Evolutionary conservation across 2,329 filamentous ascomycete species (phyloP), one percentile per base, ranked within the genome.

Genomic region (Zalaria obscura): DNA sequence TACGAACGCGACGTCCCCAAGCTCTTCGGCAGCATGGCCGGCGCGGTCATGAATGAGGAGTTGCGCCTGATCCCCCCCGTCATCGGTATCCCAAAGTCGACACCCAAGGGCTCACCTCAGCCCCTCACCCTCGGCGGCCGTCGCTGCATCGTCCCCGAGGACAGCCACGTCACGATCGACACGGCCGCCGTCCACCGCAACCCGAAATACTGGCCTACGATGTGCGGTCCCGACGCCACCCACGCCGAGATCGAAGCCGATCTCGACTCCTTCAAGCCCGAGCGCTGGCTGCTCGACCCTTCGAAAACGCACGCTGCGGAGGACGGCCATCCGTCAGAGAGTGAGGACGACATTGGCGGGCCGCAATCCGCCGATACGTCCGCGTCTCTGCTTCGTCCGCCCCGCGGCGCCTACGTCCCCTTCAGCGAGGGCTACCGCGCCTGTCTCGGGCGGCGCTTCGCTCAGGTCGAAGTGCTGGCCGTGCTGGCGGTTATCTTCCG

Each of bases 31-130:
- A 76, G 78, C 45, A 79, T 84, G 69, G 63, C 80, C 6, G 84
- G 80, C 11, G 83, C 84, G 3, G 73, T 80, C 50, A 73, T 89
- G 69, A 83, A 86, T 54, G 84, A 91, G 64, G 78, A 80, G 32
- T 68, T 91, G 40, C 76, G 85, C 7, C 53, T 87, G 35, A 68
- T 85, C 45, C 82, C 83, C 2, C 76, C 84, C 0, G 79, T 85
- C 11, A 65, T 77, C 35, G 73, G 72, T 40, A 79, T 91, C 26
- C 83, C 83, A 27, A 91, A 91, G 61, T 71, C 67, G 9, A 68
- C 65, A 1, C 45, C 55, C 25, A 56, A 54, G 5, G 61, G 55
- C 28, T 53, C 49, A 31, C 62, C 66, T 40, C 78, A 87, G 59
- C 55, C 65, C 18, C 55, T 89, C 35, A 68, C 59, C 2, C 56